These are phyloP conservation scores for Phylloporus sp. DNA, from an alignment of 768 basidiomycete genomes.

Conservation along the genomic window DNA sequence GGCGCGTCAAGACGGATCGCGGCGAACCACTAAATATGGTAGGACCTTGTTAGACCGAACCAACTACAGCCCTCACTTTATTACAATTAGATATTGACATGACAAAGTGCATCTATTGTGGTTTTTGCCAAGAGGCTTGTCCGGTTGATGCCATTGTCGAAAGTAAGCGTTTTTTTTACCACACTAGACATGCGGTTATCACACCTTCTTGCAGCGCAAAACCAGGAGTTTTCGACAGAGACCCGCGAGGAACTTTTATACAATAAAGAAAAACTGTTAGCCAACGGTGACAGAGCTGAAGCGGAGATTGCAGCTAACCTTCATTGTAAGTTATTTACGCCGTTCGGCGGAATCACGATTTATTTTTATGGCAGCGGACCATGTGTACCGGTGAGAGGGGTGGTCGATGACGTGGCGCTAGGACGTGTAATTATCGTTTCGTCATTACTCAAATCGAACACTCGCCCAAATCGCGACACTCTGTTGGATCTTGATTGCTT, in stretches of 20 bases:
- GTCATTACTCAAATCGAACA: conserved; percentile 6
- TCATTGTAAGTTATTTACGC: conserved; percentile 47
- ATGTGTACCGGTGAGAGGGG: conserved; percentile 70
- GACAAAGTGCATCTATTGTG: conserved; percentile 99
- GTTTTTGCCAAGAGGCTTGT: conserved; percentile 99
- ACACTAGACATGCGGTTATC: conserved; percentile 4
- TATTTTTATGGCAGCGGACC: conserved; percentile 57
- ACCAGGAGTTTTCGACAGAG: conserved; percentile 96
- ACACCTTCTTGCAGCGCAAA: conserved; percentile 66
- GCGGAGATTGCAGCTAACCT: conserved; percentile 97
- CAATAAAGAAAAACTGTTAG: conserved; percentile 98
- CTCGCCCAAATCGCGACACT: neutral
- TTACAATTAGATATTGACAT: conserved; percentile 84
- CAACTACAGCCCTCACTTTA: neutral
- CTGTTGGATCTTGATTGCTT: conserved; percentile 1
- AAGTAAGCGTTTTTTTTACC: conserved; percentile 53
- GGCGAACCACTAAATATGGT: conserved; percentile 98
- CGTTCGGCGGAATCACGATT: conserved; percentile 11
- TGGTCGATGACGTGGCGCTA: conserved; percentile 4
- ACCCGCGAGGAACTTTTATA: conserved; percentile 97
- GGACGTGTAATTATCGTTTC: conserved; percentile 24
- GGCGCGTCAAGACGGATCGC: conserved; percentile 89
- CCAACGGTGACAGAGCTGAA: conserved; percentile 94
- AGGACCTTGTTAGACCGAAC: conserved; percentile 16
- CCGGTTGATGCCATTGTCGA: conserved; percentile 99